phyloP scores from a whole-genome alignment of 257 asterid genomes.

The Plectranthus barbatus region DNA sequence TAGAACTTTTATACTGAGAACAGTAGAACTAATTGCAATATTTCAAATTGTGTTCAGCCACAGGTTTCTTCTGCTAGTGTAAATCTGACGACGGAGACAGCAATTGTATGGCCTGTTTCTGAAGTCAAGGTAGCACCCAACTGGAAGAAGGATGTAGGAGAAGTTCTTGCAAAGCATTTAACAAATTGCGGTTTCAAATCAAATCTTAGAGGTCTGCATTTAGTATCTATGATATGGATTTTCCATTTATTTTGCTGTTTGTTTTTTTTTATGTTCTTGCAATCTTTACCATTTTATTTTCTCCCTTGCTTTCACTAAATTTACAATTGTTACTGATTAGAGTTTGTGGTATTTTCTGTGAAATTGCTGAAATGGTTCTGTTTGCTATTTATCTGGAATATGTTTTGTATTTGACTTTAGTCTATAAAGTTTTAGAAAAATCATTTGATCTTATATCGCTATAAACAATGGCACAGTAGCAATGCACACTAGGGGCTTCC shows the following conservation, averaged over 20 bases:
- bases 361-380: neutral
- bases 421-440: constrained; percentile 3
- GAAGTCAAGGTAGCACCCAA: constrained; percentile 71
- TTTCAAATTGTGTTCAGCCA: constrained; percentile 45
- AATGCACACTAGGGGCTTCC: constrained; percentile 6
- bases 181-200: constrained; percentile 80
- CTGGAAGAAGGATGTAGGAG: constrained; percentile 84
- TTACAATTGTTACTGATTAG: neutral
- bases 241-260: neutral
- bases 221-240: constrained; percentile 5
- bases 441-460: constrained; percentile 1
- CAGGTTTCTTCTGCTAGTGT: constrained; percentile 92
- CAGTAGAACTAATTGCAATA: constrained; percentile 5
- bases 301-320: neutral
- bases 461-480: constrained; percentile 2
- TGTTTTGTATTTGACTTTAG: neutral
- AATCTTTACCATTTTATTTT: neutral
- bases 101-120: constrained; percentile 82
- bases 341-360: neutral
- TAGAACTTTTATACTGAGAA: neutral
- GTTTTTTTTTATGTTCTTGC: constrained; percentile 13
- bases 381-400: neutral
- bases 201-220: constrained; percentile 65
- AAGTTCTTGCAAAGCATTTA: constrained; percentile 91
- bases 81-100: constrained; percentile 89